Conservation (phyloP, 2,329 filamentous ascomycete genomes). For the Chaetomium olivaceum region DNA sequence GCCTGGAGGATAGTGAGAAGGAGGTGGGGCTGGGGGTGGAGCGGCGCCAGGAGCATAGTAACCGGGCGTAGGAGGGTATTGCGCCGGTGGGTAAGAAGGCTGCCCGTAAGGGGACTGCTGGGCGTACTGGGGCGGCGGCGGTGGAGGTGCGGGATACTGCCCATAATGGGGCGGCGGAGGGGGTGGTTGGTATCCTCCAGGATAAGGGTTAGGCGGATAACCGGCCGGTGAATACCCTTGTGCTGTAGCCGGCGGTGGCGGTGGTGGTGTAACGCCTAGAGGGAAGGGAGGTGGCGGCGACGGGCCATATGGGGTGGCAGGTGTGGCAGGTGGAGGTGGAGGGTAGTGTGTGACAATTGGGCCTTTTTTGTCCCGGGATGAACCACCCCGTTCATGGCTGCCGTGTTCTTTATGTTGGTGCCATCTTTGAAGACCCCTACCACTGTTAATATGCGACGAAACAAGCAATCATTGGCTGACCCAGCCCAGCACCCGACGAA, state of each 20-base stretch:
- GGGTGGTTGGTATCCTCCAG: conserved; percentile 25
- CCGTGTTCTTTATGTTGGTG: conserved; percentile 31
- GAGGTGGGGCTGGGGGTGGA: conserved; percentile 24
- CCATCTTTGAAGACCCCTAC: conserved; percentile 32
- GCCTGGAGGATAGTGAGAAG: conserved; percentile 23
- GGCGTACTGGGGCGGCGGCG: conserved; percentile 26
- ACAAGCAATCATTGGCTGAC: not conserved
- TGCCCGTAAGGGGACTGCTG: conserved; percentile 30
- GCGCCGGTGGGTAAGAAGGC: conserved; percentile 28
- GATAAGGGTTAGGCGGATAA: conserved; percentile 26
- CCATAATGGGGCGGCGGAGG: conserved; percentile 26
- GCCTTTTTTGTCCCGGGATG: conserved; percentile 36
- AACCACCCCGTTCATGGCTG: conserved; percentile 24
- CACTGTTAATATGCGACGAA: conserved; percentile 11
- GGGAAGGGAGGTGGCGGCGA: conserved; percentile 29
- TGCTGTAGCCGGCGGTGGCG: conserved; percentile 21
- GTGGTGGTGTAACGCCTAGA: conserved; percentile 24
- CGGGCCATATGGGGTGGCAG: conserved; percentile 28
- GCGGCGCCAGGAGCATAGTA: conserved; percentile 30
- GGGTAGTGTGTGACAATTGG: conserved; percentile 43
- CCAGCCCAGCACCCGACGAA: not conserved
- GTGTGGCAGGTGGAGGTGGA: conserved; percentile 33
- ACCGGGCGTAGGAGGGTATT: conserved; percentile 28
- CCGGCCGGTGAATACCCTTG: conserved; percentile 24
- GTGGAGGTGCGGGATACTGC: conserved; percentile 24